Percentiles rank a stretch among this genome's conserved stretches.
These are phyloP conservation scores for Cyanidium caldarium DNA, from an alignment of 23 red algal species.

Conservation along the genomic window DNA sequence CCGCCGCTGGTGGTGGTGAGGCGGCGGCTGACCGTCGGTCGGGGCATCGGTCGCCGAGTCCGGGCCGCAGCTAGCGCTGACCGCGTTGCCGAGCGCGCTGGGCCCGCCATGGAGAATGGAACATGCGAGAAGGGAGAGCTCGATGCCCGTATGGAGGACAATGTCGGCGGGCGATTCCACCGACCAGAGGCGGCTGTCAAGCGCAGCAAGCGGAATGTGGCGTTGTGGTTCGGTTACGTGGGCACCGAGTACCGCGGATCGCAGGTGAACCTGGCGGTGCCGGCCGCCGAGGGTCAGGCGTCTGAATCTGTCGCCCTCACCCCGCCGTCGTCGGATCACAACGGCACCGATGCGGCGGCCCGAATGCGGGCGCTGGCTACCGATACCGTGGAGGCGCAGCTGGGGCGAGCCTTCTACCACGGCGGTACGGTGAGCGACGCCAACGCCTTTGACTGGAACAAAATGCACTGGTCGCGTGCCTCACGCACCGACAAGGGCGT, in stretches of 20 bases:
- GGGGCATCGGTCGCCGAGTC: background rate
- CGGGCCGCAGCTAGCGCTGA: background rate
- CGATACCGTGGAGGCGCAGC: constrained; percentile 31
- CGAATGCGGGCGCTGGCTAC: constrained; percentile 8
- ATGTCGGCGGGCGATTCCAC: background rate
- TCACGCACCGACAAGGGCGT: constrained; percentile 89
- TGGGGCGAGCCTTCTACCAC: constrained; percentile 32
- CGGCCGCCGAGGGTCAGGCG: background rate
- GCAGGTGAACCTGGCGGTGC: background rate
- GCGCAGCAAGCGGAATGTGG: constrained; percentile 2
- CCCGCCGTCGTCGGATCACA: constrained; percentile 29
- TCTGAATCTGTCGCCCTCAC: no score
- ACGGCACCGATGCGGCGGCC: constrained; percentile 33
- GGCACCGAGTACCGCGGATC: constrained; percentile 11
- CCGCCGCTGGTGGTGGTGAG: no score
- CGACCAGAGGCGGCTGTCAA: background rate
- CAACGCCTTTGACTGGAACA: constrained; percentile 27
- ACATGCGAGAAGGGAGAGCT: no score
- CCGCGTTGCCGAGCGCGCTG: background rate
- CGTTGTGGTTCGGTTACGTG: constrained; percentile 15
- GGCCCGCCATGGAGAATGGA: background rate
- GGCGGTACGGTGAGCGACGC: constrained; percentile 15
- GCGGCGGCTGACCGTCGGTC: background rate
- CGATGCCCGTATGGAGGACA: background rate
- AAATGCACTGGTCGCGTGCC: constrained; percentile 63